Evolutionary conservation across 768 basidiomycete genomes (phyloP), one percentile per base, ranked within the genome.

Genomic region (Mycena crocata): DNA sequence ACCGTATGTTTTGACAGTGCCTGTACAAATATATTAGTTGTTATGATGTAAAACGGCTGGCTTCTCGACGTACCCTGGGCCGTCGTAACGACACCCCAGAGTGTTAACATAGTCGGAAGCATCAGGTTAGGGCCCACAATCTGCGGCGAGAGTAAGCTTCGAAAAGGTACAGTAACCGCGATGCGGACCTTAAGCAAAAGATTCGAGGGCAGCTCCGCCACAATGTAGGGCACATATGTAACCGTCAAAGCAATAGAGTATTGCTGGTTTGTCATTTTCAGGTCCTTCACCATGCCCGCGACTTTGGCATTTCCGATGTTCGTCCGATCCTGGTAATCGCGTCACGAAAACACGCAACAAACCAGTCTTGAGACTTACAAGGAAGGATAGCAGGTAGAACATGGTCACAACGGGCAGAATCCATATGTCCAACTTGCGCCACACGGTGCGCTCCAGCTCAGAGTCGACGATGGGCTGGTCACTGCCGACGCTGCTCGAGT

Each of bases 51-150:
- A 8, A 21, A 26, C n/a, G 10, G 26, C 4, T 9, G 45, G 2
- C 5, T 23, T 19, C 19, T 13, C 5, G 10, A 66, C 60, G 31
- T 48, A 84, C 89, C 90, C 83, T 92, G 90, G 48, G 87, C 78
- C 12, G 88, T 82, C 13, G 85, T 83, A 17, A 89, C 83, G n/a
- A 91, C 50, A n/a, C 91, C 91, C 91, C 92, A 93, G 1, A 87
- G 70, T 0, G 85, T 83, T 51, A 91, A 76, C 84, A 91, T 87
- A 1, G 85, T 75, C 0, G 92, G 91, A 52, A 87, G 67, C 73
- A 90, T 82, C 50, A 86, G 76, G 62, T 87, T 82, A n/a, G 89
- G 84, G 2, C 90, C 87, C 3, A 89, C 86, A 48, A 83, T 71
- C 79, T 83, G 61, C 7, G 28, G 13, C 39, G 19, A 44, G 51